phyloP scores from a whole-genome alignment of 2,329 filamentous ascomycete genomes.

The Paecilomyces dactylethromorphus region DNA sequence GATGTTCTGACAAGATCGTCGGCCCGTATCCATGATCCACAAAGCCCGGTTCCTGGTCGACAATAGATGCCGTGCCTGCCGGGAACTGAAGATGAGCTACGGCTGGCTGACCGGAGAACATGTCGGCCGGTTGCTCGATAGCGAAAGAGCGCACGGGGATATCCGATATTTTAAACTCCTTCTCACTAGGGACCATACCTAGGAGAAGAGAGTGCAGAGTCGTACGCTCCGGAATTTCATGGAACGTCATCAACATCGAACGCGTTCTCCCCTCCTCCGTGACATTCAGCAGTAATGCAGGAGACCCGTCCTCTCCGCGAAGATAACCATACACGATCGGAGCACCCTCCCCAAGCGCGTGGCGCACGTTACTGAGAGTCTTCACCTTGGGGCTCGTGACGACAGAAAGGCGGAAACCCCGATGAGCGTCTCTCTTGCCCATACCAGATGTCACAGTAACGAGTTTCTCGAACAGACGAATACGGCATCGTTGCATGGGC shows the following conservation, averaged over 20 bases:
- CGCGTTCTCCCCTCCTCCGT: constrained; percentile 60
- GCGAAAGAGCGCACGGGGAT: constrained; percentile 59
- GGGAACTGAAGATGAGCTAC: constrained; percentile 31
- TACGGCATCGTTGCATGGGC: constrained; percentile 61
- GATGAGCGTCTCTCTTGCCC: constrained; percentile 65
- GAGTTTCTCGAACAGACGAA: constrained; percentile 68
- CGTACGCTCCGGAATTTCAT: constrained; percentile 63
- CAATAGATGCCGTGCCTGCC: constrained; percentile 43
- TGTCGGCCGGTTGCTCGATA: constrained; percentile 47
- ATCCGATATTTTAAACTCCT: constrained; percentile 66
- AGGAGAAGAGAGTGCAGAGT: constrained; percentile 67
- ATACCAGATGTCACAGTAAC: constrained; percentile 64
- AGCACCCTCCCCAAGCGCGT: constrained; percentile 57
- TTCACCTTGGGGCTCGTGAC: constrained; percentile 72
- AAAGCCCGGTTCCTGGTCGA: constrained; percentile 60
- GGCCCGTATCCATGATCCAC: constrained; percentile 52
- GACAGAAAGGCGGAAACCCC: constrained; percentile 71
- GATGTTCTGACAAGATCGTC: constrained; percentile 67
- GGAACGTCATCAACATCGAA: constrained; percentile 71
- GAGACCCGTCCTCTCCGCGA: constrained; percentile 62
- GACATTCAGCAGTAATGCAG: constrained; percentile 65
- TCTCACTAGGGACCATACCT: constrained; percentile 60
- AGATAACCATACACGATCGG: constrained; percentile 75
- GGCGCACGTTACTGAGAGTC: constrained; percentile 68
- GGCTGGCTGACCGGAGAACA: constrained; percentile 17